Base-by-base conservation (phyloP, 2,329 filamentous ascomycete species). In the Cladosporium sp. region DNA sequence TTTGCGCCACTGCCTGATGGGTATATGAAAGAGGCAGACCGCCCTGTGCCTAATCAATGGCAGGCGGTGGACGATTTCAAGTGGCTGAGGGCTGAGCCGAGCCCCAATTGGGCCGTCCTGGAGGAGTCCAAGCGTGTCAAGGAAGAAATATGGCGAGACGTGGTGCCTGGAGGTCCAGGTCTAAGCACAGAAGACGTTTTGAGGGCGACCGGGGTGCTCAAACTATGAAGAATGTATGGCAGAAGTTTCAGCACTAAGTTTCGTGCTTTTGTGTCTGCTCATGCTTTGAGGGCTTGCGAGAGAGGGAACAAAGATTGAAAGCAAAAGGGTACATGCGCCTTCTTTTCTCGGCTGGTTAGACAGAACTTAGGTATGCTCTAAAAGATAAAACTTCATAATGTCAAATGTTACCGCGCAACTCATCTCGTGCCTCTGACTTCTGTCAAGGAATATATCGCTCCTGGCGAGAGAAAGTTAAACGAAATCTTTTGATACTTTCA, bases 41-140 rank as follows among this genome's bases (percentile, higher is more conserved):
- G 44, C 1, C 58, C 61, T 2, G 56, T 59, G 24, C 55, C 65
- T 48, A 92, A 95, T 65, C 80, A 86, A 61, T 99, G 89, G 89
- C 80, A 91, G 60, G 83, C 93, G 62, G 88, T 97, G 13, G 89
- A 97, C 67, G 93, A 99, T 68, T 99, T 99, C 76, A 95, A 95
- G 71, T 97, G 93, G 93, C 79, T 96, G 56, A 95, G 91, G 68
- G 77, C 80, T 13, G 89, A 88, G 52, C 82, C 82, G 24, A 96
- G 89, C 64, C 93, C 93, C 2, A 91, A 99, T 65, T 99, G 92
- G 89, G 80, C 75, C 29, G 70, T 89, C 2, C 60, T 97, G 1
- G 77, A 82, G 47, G 74, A 47, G 43, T 29, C 17, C 7, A 47
- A 34, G 49, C 78, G 78, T 19, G 70, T 92, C 11, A 58, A 70